These are phyloP conservation scores for Peronosclerospora sorghi DNA, from an alignment of 352 stramenopile species.

Conservation along the genomic window DNA sequence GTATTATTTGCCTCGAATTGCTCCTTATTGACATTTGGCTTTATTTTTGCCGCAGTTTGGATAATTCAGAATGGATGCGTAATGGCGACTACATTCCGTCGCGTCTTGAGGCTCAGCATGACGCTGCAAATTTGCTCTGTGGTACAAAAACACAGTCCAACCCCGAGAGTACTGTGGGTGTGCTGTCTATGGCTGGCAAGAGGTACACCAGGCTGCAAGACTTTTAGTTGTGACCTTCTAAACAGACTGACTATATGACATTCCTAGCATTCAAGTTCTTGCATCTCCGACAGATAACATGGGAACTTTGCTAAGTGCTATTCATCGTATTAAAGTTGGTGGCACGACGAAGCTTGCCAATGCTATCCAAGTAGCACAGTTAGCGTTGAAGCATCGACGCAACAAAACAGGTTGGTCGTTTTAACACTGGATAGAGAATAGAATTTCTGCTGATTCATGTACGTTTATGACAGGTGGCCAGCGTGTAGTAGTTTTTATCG, in stretches of 20 bases:
- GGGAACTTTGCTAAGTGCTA: conserved; percentile 91
- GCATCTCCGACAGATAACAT: conserved; percentile 96
- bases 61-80: conserved; percentile 98
- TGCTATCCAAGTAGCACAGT: conserved; percentile 91
- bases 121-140: conserved; percentile 96
- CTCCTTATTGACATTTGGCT: conserved; percentile 3
- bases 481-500: conserved; percentile 96
- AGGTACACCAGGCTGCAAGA: conserved; percentile 24
- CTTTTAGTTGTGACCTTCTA: neutral
- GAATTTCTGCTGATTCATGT: neutral
- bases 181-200: conserved; percentile 91
- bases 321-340: conserved; percentile 87
- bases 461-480: conserved; percentile 38
- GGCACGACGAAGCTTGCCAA: conserved; percentile 91
- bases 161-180: conserved; percentile 96
- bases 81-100: conserved; percentile 99
- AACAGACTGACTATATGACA: neutral
- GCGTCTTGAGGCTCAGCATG: conserved; percentile 95
- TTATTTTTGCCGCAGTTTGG: conserved; percentile 45
- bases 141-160: conserved; percentile 96
- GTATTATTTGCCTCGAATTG: neutral
- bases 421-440: neutral
- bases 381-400: conserved; percentile 96
- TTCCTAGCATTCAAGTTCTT: conserved; percentile 84
- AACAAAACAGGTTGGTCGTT: conserved; percentile 91